These are phyloP conservation scores for Scedosporium apiospermum DNA, from an alignment of 2,329 filamentous ascomycete genomes.

Conservation along the genomic window DNA sequence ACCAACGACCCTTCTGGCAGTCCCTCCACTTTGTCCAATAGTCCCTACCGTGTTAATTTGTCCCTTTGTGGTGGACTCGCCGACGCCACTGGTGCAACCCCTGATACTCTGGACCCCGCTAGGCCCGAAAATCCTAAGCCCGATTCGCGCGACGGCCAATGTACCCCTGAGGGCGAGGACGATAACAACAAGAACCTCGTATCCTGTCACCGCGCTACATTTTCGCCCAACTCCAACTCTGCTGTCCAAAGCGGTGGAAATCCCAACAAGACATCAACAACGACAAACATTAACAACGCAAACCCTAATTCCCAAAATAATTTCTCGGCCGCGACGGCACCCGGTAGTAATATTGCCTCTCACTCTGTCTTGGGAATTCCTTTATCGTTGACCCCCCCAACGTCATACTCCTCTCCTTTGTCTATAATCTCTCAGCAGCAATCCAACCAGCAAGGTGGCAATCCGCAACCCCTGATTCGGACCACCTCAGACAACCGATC, in stretches of 20 bases:
- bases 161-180: background rate
- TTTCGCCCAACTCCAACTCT: background rate
- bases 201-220: background rate
- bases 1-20: background rate
- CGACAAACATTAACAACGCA: background rate
- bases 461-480: constrained; percentile 33
- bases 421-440: constrained; percentile 11
- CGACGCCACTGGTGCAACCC: background rate
- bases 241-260: background rate
- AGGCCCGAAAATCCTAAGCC: background rate
- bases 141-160: background rate
- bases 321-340: background rate
- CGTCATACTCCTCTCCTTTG: constrained; percentile 7
- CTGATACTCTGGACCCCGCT: background rate
- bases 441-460: constrained; percentile 9
- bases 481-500: constrained; percentile 34
- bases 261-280: background rate
- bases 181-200: background rate
- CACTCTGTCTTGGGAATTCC: background rate
- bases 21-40: background rate
- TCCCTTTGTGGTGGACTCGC: background rate
- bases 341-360: background rate
- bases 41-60: background rate
- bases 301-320: background rate
- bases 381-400: background rate